Evolutionary conservation across 768 basidiomycete species (phyloP).

Genomic region (Aureoboletus auriporus): DNA sequence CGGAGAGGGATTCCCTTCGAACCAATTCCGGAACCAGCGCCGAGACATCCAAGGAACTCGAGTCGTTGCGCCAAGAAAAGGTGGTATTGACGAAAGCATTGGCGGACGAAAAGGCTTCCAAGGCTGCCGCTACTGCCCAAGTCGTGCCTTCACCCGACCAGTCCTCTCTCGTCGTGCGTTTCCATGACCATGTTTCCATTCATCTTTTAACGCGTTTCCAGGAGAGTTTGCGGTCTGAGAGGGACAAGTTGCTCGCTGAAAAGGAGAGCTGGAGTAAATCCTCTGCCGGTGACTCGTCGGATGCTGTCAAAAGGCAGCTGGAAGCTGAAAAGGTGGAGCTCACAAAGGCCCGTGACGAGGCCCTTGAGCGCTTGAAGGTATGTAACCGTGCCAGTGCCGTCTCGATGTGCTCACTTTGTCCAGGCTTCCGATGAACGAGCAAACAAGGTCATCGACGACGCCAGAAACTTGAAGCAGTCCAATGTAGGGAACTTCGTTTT

Average conservation of each 20-base stretch:
- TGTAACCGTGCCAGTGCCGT: not conserved
- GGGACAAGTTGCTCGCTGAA: conserved; percentile 59
- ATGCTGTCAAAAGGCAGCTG: conserved; percentile 39
- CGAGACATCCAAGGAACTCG: conserved; percentile 28
- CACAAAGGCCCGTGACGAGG: conserved; percentile 55
- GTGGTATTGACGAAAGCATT: conserved; percentile 35
- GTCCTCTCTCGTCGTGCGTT: conserved; percentile 31
- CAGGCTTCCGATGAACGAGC: conserved; percentile 41
- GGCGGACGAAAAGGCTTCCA: conserved; percentile 34
- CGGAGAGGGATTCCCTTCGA: conserved; percentile 30
- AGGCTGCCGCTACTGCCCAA: conserved; percentile 10
- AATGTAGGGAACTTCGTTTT: conserved; percentile 19
- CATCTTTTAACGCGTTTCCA: conserved; percentile 22
- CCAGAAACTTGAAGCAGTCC: conserved; percentile 35
- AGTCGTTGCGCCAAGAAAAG: conserved; percentile 36
- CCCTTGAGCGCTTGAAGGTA: conserved; percentile 57
- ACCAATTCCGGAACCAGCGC: conserved; percentile 8
- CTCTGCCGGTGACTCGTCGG: conserved; percentile 20
- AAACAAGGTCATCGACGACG: conserved; percentile 42
- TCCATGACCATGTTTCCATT: not conserved
- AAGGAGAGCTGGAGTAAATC: conserved; percentile 40
- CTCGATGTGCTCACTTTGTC: conserved; percentile 3
- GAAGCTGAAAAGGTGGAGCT: conserved; percentile 61
- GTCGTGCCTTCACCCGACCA: conserved; percentile 19
- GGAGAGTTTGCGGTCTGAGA: conserved; percentile 53